Conservation (phyloP, 2,329 filamentous ascomycete genomes). For the Paramyrothecium roridum region DNA sequence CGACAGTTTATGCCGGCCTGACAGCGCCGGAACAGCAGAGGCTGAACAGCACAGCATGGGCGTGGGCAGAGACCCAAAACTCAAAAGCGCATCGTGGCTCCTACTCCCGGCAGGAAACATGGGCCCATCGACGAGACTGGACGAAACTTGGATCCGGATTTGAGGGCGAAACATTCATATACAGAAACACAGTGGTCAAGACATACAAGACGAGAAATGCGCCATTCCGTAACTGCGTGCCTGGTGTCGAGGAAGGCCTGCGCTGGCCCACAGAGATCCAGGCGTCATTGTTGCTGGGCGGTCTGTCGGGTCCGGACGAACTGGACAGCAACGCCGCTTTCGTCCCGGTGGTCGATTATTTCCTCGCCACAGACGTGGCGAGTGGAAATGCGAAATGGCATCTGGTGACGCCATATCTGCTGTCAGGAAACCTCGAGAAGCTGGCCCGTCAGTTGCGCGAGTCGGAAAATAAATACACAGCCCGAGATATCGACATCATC, state of each 20-base stretch:
- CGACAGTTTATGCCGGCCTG: constrained; percentile 11
- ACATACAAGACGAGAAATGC: constrained; percentile 18
- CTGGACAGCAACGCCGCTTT: constrained; percentile 12
- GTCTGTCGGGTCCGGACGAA: constrained; percentile 5
- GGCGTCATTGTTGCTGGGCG: constrained; percentile 23
- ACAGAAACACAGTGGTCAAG: constrained; percentile 24
- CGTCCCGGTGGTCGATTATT: constrained; percentile 26
- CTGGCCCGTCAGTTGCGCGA: constrained; percentile 17
- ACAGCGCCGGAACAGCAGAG: constrained; percentile 2
- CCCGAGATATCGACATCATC: constrained; percentile 21
- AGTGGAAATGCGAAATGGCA: constrained; percentile 17
- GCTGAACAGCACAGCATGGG: constrained; percentile 9
- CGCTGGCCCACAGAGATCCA: constrained; percentile 29
- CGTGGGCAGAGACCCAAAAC: constrained; percentile 3
- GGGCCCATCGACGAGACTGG: constrained; percentile 19
- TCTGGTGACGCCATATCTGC: constrained; percentile 22
- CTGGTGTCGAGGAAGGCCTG: constrained; percentile 1
- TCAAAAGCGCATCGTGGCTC: not conserved
- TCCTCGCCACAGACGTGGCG: constrained; percentile 13
- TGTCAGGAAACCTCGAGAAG: constrained; percentile 18
- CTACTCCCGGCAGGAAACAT: constrained; percentile 12
- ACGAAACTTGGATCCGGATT: constrained; percentile 21
- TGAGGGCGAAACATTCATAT: constrained; percentile 25
- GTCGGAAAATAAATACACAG: constrained; percentile 8
- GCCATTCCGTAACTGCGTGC: constrained; percentile 28